Conservation (phyloP, 805 yeast genomes). For the Saturnispora zaruensis region DNA sequence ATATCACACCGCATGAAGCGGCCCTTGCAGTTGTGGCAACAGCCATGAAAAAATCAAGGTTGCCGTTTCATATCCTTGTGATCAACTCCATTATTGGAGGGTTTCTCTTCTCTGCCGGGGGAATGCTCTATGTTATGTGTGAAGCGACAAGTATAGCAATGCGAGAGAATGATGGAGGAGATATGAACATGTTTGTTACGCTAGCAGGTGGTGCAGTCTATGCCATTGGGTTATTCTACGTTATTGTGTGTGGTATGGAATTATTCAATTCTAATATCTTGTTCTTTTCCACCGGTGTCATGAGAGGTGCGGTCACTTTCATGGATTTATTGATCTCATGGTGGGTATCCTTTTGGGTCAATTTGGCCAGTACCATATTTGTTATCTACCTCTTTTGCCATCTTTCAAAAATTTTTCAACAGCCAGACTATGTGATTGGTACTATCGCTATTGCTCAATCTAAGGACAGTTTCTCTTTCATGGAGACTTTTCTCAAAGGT, state of each 20-base stretch:
- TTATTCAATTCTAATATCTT: slow-evolving; percentile 66
- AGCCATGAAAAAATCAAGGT: slow-evolving; percentile 72
- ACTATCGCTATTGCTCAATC: slow-evolving; percentile 39
- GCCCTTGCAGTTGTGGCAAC: slow-evolving; percentile 82
- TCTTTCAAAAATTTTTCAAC: slow-evolving; percentile 41
- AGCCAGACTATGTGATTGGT: slow-evolving; percentile 37
- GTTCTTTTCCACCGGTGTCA: slow-evolving; percentile 59
- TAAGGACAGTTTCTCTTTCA: slow-evolving; percentile 40
- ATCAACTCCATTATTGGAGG: slow-evolving; percentile 67
- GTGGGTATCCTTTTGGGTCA: slow-evolving; percentile 59
- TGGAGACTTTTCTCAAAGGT: slow-evolving; percentile 58
- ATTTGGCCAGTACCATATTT: slow-evolving; percentile 56
- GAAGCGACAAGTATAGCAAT: slow-evolving; percentile 44
- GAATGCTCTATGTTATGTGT: slow-evolving; percentile 54
- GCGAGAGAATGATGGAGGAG: slow-evolving; percentile 17
- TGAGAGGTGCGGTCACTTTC: slow-evolving; percentile 61
- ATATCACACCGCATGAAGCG: slow-evolving; percentile 70
- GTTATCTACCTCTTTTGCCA: slow-evolving; percentile 58
- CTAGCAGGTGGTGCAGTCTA: slow-evolving; percentile 54
- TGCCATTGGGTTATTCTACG: slow-evolving; percentile 68
- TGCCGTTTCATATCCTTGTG: slow-evolving; percentile 48
- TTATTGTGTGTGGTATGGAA: slow-evolving; percentile 67
- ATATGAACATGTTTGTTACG: slow-evolving; percentile 45
- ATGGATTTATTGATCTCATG: slow-evolving; percentile 58
- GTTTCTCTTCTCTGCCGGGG: slow-evolving; percentile 58